Conservation (phyloP, 1,139 yeast species). For the Hemisphaericaspora lyxosophila region DNA sequence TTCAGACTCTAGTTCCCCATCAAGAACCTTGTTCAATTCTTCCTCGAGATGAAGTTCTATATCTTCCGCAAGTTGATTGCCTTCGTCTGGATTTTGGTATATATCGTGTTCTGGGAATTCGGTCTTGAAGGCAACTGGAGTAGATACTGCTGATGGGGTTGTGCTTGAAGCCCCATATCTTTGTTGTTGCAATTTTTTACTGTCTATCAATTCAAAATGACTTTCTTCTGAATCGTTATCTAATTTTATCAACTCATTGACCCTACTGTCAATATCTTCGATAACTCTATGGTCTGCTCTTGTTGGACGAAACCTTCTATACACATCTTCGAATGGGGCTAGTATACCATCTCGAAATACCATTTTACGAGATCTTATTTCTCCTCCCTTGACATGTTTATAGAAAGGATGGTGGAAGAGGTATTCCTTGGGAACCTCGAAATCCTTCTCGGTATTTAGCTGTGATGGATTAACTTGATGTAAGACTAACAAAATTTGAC, state of each 20-base stretch:
- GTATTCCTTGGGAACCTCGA: conserved; percentile 40
- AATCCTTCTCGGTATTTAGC: conserved; percentile 39
- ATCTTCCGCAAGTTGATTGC: conserved; percentile 18
- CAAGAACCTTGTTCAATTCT: conserved; percentile 42
- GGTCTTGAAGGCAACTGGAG: conserved; percentile 13
- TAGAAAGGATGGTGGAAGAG: conserved; percentile 48
- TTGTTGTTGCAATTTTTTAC: conserved; percentile 23
- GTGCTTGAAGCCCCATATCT: conserved; percentile 21
- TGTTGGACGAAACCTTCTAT: conserved; percentile 50
- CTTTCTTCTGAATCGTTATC: conserved; percentile 87
- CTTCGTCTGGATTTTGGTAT: conserved; percentile 24
- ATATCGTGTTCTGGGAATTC: conserved; percentile 29
- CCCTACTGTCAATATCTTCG: conserved; percentile 71
- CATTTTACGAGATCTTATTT: conserved; percentile 40
- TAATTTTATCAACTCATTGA: conserved; percentile 68
- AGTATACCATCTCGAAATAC: conserved; percentile 79
- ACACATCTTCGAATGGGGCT: conserved; percentile 61
- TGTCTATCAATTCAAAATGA: conserved; percentile 73
- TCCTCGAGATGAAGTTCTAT: conserved; percentile 18
- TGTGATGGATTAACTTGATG: conserved; percentile 53
- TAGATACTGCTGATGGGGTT: conserved; percentile 26
- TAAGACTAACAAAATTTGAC: conserved; percentile 81
- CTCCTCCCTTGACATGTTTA: conserved; percentile 40
- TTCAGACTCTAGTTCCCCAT: conserved; percentile 19
- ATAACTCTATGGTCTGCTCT: conserved; percentile 52